Percentiles rank a stretch among this genome's conserved stretches.
phyloP scores from a whole-genome alignment of 345 rosid genomes.

The Rhizophora mangle region DNA sequence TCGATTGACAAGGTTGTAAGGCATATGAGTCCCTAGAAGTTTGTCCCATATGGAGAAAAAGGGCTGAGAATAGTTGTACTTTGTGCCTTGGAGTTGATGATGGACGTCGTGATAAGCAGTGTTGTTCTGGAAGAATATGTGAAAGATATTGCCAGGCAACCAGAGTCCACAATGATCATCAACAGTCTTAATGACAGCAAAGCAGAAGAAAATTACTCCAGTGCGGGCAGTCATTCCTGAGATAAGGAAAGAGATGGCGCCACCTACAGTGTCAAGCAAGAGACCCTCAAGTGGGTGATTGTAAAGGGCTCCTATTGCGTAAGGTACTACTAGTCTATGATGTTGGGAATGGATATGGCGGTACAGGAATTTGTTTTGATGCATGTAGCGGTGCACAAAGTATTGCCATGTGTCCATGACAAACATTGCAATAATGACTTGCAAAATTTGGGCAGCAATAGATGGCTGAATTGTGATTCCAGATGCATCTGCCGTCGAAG shows the following conservation, averaged over 20 bases:
- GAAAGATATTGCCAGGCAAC: slow-evolving; percentile 69
- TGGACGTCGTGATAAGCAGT: slow-evolving; percentile 74
- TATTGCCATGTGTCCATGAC: slow-evolving; percentile 74
- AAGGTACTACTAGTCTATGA: slow-evolving; percentile 63
- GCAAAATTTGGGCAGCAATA: slow-evolving; percentile 41
- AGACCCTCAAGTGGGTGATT: slow-evolving; percentile 71
- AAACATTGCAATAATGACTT: slow-evolving; percentile 54
- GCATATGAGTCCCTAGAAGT: slow-evolving; percentile 65
- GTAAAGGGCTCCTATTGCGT: slow-evolving; percentile 69
- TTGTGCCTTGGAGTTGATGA: slow-evolving; percentile 70
- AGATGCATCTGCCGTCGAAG: slow-evolving; percentile 41
- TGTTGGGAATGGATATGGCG: slow-evolving; percentile 70
- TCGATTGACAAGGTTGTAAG: slow-evolving; percentile 49
- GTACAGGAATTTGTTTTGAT: slow-evolving; percentile 64
- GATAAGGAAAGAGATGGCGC: slow-evolving; percentile 60
- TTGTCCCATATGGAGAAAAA: slow-evolving; percentile 76
- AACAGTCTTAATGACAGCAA: slow-evolving; percentile 55
- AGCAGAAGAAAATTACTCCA: slow-evolving; percentile 62
- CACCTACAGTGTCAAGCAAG: slow-evolving; percentile 58
- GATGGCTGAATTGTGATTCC: slow-evolving; percentile 49
- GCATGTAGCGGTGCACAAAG: slow-evolving; percentile 68
- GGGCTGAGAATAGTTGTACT: slow-evolving; percentile 76
- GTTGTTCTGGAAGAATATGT: slow-evolving; percentile 56
- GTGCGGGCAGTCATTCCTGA: slow-evolving; percentile 78
- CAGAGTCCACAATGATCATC: slow-evolving; percentile 76